phyloP scores from a whole-genome alignment of 2,329 filamentous ascomycete species.

The Pestalotiopsis sp. region DNA sequence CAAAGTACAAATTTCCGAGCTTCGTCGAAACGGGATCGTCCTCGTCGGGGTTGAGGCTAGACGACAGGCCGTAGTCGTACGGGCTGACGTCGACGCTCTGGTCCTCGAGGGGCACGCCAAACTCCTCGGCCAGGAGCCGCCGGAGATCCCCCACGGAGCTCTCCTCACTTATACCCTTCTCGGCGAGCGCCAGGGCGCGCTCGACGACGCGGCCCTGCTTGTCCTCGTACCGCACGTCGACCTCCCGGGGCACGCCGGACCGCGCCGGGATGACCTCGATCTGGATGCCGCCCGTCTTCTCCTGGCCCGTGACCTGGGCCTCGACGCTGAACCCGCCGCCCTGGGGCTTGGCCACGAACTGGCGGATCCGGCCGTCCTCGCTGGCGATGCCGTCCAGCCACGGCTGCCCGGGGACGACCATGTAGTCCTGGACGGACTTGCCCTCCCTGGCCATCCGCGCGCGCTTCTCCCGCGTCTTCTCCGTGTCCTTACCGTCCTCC shows the following conservation, averaged over 20 bases:
- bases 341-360: conserved; percentile 50
- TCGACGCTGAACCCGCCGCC: conserved; percentile 46
- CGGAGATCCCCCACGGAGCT: conserved; percentile 1
- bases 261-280: conserved; percentile 42
- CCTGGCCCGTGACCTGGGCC: conserved; percentile 44
- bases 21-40: not conserved
- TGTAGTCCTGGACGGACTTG: conserved; percentile 27
- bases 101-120: conserved; percentile 1
- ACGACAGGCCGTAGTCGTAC: not conserved
- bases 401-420: conserved; percentile 38
- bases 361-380: conserved; percentile 39
- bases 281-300: conserved; percentile 43
- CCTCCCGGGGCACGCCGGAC: not conserved
- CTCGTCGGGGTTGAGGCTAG: not conserved
- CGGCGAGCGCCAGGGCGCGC: conserved; percentile 1
- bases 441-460: conserved; percentile 1
- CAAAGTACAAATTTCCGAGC: conserved; percentile 9
- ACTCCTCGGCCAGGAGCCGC: not conserved
- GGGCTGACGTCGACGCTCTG: not conserved
- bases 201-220: not conserved
- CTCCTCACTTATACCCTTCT: not conserved
- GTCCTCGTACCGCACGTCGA: conserved; percentile 10
- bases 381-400: conserved; percentile 44
- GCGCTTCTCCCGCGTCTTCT: conserved; percentile 18
- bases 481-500: conserved; percentile 19